Base-by-base conservation (phyloP, 1,284 basidiomycete genomes). In the Fistulinella staudtii region DNA sequence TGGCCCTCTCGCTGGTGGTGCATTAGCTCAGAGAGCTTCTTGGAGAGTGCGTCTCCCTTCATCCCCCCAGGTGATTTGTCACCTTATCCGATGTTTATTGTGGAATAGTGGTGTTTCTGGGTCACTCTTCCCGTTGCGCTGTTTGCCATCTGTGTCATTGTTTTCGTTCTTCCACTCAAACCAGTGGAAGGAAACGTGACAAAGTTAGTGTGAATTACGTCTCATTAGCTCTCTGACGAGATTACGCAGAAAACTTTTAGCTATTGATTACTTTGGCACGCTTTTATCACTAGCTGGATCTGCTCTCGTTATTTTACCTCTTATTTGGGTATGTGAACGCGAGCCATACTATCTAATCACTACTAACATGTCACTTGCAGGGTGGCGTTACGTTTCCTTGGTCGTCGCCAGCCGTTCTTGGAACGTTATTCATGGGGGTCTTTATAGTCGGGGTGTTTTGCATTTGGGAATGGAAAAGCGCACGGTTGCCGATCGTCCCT, bases 381-480 rank as follows among this genome's bases (percentile, higher is more conserved):
- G 85, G 82, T 20, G 85, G 85, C 3, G 73, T 81, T 0, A 79
- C 78, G 2, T 85, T 84, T 53, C 74, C 82, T 4, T 86, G 84
- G 83, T 67, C 62, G 7, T 85, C 83, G 0, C 72, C 79, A 0
- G 66, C 77, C 1, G 80, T 88, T 11, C 64, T 88, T 15, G 82
- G 72, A 1, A 77, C 82, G 0, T 63, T 89, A 2, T 63, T 77
- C 36, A 73, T 79, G 0, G 83, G 85, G 0, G 51, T 79, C 10
- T 51, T 77, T 3, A 69, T 85, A 1, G 63, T 80, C 9, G 64
- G 56, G 0, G 44, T 84, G 1, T 90, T 89, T 60, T 76, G 84
- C 39, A 40, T 82, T 14, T 86, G 84, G 73, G 87, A 91, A 65
- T 82, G 80, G 74, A 82, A 79, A 56, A 70, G 80, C 1, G 81